These are phyloP conservation scores for Citrus sinensis DNA, from an alignment of 345 rosid species.

Conservation along the genomic window DVS_A1.0 CM039165.1:32106001-32106500, in stretches of 20 bases:
- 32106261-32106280: conserved; percentile 87
- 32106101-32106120: conserved; percentile 58
- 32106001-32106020: conserved; percentile 75
- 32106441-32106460: conserved; percentile 72
- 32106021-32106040: conserved; percentile 73
- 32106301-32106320: conserved; percentile 61
- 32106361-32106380: conserved; percentile 25
- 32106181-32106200: conserved; percentile 67
- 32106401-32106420: conserved; percentile 69
- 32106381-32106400: conserved; percentile 37
- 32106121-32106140: conserved; percentile 86
- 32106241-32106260: conserved; percentile 91
- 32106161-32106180: conserved; percentile 59
- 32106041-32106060: conserved; percentile 82
- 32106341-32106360: conserved; percentile 40
- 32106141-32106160: conserved; percentile 76
- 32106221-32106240: conserved; percentile 82
- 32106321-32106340: conserved; percentile 54
- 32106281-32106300: conserved; percentile 74
- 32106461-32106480: conserved; percentile 89
- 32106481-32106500: conserved; percentile 71
- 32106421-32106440: conserved; percentile 61
- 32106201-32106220: conserved; percentile 92
- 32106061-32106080: conserved; percentile 81
- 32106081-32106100: conserved; percentile 83